phyloP scores from a whole-genome alignment of 2,329 filamentous ascomycete species.

The Phaeosphaeria sp. region DNA sequence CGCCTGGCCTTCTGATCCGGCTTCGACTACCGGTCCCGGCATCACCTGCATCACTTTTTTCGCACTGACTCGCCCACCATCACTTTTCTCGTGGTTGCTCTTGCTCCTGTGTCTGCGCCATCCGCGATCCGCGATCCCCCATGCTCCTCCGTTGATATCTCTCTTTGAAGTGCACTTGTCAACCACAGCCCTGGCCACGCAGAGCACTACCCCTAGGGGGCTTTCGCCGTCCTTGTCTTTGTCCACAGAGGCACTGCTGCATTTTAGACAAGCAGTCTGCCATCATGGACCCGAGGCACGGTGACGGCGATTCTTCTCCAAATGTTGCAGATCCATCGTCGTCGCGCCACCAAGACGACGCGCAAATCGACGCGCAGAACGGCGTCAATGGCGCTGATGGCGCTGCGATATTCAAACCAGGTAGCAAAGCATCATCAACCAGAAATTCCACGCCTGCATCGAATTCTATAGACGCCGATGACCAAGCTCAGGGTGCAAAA shows the following conservation, averaged over 20 bases:
- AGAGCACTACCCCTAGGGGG: constrained; percentile 25
- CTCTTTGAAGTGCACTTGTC: constrained; percentile 24
- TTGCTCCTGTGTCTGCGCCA: constrained; percentile 42
- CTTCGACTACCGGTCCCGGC: constrained; percentile 14
- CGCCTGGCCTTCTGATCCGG: constrained; percentile 9
- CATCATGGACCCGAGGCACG: constrained; percentile 47
- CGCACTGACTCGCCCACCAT: constrained; percentile 11
- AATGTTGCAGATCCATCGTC: constrained; percentile 37
- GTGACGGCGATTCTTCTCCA: constrained; percentile 43
- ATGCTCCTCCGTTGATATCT: constrained; percentile 48
- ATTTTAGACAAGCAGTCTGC: constrained; percentile 28
- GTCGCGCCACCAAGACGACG: constrained; percentile 36
- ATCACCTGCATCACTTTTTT: constrained; percentile 25
- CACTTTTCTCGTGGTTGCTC: constrained; percentile 22
- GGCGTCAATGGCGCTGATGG: constrained; percentile 31
- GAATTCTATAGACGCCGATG: constrained; percentile 30
- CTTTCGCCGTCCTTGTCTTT: constrained; percentile 26
- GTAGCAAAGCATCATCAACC: constrained; percentile 45
- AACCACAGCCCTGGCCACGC: constrained; percentile 35
- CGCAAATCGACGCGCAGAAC: constrained; percentile 38
- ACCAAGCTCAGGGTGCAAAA: constrained; percentile 29
- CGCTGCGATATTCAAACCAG: constrained; percentile 35
- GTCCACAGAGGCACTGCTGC: constrained; percentile 24
- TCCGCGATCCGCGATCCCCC: constrained; percentile 32
- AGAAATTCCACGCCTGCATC: constrained; percentile 43